Base-by-base conservation (phyloP, 2,329 filamentous ascomycete species). In the Fusarium sp. region DNA sequence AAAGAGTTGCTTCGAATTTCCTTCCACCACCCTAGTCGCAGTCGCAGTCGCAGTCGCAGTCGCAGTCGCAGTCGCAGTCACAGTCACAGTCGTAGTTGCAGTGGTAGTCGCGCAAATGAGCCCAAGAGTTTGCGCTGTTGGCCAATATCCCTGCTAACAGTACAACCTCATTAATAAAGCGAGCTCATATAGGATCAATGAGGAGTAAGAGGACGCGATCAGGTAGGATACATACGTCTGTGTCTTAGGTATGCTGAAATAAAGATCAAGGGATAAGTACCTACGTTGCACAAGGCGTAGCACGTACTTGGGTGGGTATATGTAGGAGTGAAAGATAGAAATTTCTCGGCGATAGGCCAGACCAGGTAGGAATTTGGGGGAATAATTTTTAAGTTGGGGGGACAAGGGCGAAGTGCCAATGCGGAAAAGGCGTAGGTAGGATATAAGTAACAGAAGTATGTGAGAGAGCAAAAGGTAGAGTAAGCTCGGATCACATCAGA, bases 21-120 rank as follows among this genome's bases (percentile, higher is more conserved):
- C 52, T 69, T 68, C 53, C 65, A 58, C 45, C 62, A 66, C 69
- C 70, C 69, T 72, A 63, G 32, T 46, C 34, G 32, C 44, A 55
- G 52, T 55, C n/a, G 52, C 62, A 57, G 60, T 55, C 20, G 52
- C 62, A 57, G 60, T 63, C 34, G 22, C 44, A 55, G 52, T 55
- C 20, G 29, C 62, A 57, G 60, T 63, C 34, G 58, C 16, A 63
- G 53, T 46, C 34, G 43, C 58, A 65, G 43, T 58, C n/a, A n/a
- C 44, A 55, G 52, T 55, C 20, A 41, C 62, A 57, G 60, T 63
- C 34, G 58, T n/a, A 63, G 53, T 46, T 41, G 43, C 58, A 65
- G 43, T 58, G 32, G 49, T 60, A 54, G 67, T 68, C 51, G 64
- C 59, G 72, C 57, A 63, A 73, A 73, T 74, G 71, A 74, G 72